Evolutionary conservation across 2,329 filamentous ascomycete species (phyloP).

Genomic region (Fusarium napiforme): DNA sequence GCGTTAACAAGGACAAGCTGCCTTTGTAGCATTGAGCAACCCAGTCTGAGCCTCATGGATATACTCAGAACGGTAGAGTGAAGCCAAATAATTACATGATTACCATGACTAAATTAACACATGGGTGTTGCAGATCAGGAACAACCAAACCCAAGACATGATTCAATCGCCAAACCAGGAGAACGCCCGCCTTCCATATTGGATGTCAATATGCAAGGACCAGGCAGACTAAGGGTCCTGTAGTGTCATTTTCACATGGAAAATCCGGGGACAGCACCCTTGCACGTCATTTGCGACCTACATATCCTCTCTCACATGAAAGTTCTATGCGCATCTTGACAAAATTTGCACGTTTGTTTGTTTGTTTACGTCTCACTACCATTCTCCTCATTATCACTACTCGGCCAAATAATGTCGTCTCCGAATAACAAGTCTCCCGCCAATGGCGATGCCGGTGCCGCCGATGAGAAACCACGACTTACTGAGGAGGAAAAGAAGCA

Average conservation of each 20-base stretch:
- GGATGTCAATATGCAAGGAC: slow-evolving; percentile 38
- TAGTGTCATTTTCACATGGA: slow-evolving; percentile 41
- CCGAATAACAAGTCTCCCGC: slow-evolving; percentile 45
- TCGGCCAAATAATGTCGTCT: slow-evolving; percentile 41
- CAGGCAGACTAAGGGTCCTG: slow-evolving; percentile 32
- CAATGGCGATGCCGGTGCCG: slow-evolving; percentile 37
- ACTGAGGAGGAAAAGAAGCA: slow-evolving; percentile 67
- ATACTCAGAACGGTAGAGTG: neutral
- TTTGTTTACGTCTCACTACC: neutral
- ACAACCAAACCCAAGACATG: slow-evolving; percentile 1
- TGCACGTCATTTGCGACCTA: slow-evolving; percentile 37
- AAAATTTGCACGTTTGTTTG: neutral
- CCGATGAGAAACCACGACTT: slow-evolving; percentile 62
- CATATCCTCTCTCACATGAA: slow-evolving; percentile 30
- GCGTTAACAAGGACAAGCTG: neutral
- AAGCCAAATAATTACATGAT: neutral
- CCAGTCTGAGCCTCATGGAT: neutral
- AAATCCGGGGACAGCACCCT: slow-evolving; percentile 50
- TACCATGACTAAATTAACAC: neutral
- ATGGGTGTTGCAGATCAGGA: slow-evolving; percentile 14
- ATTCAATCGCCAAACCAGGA: neutral
- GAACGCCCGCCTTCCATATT: slow-evolving; percentile 23
- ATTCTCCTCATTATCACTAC: neutral
- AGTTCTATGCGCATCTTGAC: neutral
- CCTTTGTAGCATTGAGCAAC: neutral